phyloP scores from a whole-genome alignment of 176 grass and related monocot species.

The Neostapfia colusana region DNA sequence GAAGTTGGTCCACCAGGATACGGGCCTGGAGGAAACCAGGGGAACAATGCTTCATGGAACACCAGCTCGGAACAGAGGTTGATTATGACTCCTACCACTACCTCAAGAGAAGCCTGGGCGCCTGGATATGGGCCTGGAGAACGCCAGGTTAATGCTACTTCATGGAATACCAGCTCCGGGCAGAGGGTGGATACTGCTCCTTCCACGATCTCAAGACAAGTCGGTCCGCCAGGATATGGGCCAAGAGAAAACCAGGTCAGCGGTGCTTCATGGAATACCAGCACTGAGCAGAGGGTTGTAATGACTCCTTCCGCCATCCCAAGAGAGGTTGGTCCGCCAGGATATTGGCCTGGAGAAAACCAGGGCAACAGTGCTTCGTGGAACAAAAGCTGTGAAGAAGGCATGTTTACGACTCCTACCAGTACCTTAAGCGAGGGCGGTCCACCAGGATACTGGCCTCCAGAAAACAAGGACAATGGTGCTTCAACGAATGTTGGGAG shows the following conservation, averaged over 20 bases:
- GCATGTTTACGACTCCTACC: too few relatives aligned
- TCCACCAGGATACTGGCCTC: background rate
- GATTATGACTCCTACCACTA: background rate
- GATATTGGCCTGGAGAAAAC: background rate
- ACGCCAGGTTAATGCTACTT: conserved; percentile 19
- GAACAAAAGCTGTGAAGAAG: conserved; percentile 2
- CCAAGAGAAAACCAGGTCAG: conserved; percentile 2
- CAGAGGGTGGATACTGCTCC: background rate
- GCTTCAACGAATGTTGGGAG: background rate
- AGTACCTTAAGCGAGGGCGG: background rate
- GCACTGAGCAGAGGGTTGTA: background rate
- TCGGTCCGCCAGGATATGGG: background rate
- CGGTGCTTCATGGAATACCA: background rate
- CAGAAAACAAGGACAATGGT: background rate
- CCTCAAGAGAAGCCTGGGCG: conserved; percentile 7
- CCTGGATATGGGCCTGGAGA: conserved; percentile 25
- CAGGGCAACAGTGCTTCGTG: background rate
- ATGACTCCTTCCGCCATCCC: background rate
- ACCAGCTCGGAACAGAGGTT: background rate
- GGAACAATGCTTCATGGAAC: conserved; percentile 4
- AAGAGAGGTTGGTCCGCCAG: background rate
- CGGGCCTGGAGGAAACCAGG: conserved; percentile 23
- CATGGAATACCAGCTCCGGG: conserved; percentile 1
- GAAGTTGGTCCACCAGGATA: conserved; percentile 31
- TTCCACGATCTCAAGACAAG: conserved; percentile 13